Evolutionary conservation across 2,329 filamentous ascomycete species (phyloP).

Genomic region (Arthroderma uncinatum): DNA sequence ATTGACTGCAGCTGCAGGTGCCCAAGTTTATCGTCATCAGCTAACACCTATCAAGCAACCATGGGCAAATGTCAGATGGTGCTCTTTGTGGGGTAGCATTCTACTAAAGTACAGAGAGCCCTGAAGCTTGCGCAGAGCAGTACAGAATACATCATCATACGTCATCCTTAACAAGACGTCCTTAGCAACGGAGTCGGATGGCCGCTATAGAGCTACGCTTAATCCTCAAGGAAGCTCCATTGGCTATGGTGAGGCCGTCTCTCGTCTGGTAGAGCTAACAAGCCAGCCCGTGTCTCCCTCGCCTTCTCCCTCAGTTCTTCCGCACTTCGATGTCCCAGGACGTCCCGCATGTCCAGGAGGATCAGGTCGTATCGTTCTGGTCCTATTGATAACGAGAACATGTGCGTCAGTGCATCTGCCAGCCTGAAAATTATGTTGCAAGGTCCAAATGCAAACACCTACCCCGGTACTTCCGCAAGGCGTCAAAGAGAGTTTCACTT

Average conservation of each 20-base stretch:
- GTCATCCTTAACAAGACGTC: not conserved
- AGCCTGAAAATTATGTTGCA: not conserved
- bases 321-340: conserved; percentile 5
- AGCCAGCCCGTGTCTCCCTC: conserved; percentile 4
- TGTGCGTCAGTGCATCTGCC: not conserved
- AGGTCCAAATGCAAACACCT: not conserved
- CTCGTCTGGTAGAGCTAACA: conserved; percentile 7
- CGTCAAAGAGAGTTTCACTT: conserved; percentile 3
- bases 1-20: not conserved
- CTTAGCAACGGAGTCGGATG: not conserved
- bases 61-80: not conserved
- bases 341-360: not conserved
- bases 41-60: not conserved
- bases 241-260: not conserved
- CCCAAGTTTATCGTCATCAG: not conserved
- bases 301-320: conserved; percentile 5
- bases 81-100: not conserved
- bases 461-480: conserved; percentile 7
- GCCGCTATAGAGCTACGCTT: not conserved
- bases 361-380: conserved; percentile 5
- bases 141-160: not conserved
- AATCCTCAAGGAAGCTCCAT: conserved; percentile 9
- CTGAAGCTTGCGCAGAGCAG: not conserved
- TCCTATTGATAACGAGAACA: not conserved
- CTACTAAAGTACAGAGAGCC: not conserved